Percentiles rank a stretch among this genome's conserved stretches.
Conservation (phyloP, 192 early-diverging fungal genomes). For the Gigaspora rosea region DNA sequence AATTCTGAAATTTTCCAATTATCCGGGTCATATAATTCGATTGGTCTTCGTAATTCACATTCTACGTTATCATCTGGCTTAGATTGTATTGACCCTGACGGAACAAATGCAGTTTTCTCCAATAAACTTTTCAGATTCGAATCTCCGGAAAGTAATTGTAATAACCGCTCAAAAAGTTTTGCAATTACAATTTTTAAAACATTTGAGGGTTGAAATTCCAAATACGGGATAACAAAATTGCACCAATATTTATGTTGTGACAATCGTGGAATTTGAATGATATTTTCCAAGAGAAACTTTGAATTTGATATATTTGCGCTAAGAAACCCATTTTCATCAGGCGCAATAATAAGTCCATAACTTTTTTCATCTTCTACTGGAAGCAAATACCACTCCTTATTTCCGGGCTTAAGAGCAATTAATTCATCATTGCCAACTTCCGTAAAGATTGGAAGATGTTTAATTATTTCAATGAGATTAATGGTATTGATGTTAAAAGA, state of each 20-base stretch:
- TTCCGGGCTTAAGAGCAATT: neutral
- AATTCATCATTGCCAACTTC: neutral
- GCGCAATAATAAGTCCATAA: conserved; percentile 1
- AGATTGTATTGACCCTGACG: neutral
- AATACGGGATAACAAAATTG: neutral
- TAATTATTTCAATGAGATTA: neutral
- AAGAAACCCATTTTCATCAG: neutral
- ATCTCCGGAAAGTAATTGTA: neutral
- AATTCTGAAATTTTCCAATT: neutral
- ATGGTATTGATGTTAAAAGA: too few relatives aligned
- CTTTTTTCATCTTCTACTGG: neutral
- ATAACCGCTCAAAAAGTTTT: neutral
- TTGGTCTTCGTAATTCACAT: neutral
- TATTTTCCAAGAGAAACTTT: neutral
- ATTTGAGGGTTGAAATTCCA: neutral
- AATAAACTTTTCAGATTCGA: neutral
- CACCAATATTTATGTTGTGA: neutral
- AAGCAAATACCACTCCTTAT: neutral
- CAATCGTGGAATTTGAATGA: neutral
- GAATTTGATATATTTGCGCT: neutral
- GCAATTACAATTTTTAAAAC: neutral
- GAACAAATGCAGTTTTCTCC: neutral
- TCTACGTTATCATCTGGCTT: neutral
- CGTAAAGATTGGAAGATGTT: conserved; percentile 14
- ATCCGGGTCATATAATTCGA: neutral